Evolutionary conservation across 2,329 filamentous ascomycete species (phyloP).

Genomic region (Sclerotinia spermophila): DNA sequence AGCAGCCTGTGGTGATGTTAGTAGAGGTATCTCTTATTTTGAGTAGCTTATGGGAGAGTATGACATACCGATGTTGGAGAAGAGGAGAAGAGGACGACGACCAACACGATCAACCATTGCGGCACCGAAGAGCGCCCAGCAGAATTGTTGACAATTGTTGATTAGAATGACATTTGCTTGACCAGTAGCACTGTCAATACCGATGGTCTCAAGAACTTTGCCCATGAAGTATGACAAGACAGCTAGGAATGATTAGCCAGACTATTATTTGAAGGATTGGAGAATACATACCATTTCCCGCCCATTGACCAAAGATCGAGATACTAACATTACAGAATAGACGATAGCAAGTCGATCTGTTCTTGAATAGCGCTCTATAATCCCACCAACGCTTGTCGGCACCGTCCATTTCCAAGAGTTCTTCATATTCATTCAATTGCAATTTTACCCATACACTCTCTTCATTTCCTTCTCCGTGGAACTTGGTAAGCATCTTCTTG

Average conservation of each 20-base stretch:
- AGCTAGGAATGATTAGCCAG: slow-evolving; percentile 27
- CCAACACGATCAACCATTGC: slow-evolving; percentile 54
- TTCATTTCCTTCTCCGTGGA: slow-evolving; percentile 50
- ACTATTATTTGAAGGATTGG: background rate
- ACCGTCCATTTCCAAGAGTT: slow-evolving; percentile 47
- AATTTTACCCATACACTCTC: slow-evolving; percentile 51
- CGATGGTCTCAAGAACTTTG: slow-evolving; percentile 50
- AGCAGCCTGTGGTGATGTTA: slow-evolving; percentile 35
- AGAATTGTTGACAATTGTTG: slow-evolving; percentile 52
- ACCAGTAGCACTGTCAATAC: slow-evolving; percentile 45
- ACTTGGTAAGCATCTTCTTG: slow-evolving; percentile 50
- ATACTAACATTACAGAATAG: slow-evolving; percentile 51
- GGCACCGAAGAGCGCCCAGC: slow-evolving; percentile 53
- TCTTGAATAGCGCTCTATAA: slow-evolving; percentile 51
- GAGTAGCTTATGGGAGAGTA: background rate
- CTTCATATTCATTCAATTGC: slow-evolving; percentile 47
- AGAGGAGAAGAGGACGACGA: slow-evolving; percentile 54
- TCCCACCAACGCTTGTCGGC: slow-evolving; percentile 56
- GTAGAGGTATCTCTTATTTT: background rate
- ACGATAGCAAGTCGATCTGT: slow-evolving; percentile 46
- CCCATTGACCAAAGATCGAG: slow-evolving; percentile 51
- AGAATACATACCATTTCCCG: slow-evolving; percentile 37
- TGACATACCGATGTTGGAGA: slow-evolving; percentile 43
- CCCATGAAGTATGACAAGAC: slow-evolving; percentile 52
- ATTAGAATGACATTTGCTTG: slow-evolving; percentile 53